These are phyloP conservation scores for Pichia cephalocereana DNA, from an alignment of 805 yeast genomes.

Conservation along the genomic window DNA sequence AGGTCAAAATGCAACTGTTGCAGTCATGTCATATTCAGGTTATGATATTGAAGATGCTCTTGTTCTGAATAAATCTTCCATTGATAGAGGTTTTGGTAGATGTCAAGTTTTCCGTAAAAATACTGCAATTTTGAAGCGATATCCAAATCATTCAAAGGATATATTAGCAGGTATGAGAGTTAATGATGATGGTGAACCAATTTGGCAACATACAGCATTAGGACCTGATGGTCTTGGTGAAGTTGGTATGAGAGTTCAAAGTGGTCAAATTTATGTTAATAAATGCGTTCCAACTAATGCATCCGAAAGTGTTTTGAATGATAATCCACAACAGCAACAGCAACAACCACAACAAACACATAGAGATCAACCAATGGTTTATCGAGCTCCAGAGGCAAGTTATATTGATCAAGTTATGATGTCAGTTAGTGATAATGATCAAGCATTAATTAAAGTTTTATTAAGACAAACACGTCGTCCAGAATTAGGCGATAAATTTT, in stretches of 20 bases:
- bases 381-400: constrained; percentile 92
- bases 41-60: constrained; percentile 99
- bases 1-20: constrained; percentile 97
- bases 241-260: constrained; percentile 82
- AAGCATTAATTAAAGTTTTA: constrained; percentile 85
- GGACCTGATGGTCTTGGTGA: constrained; percentile 97
- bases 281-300: constrained; percentile 88
- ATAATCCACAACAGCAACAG: constrained; percentile 19
- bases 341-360: constrained; percentile 37
- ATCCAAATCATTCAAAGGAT: constrained; percentile 91
- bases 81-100: constrained; percentile 96
- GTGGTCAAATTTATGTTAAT: constrained; percentile 91
- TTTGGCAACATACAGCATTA: constrained; percentile 75
- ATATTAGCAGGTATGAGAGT: constrained; percentile 86
- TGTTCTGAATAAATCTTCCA: constrained; percentile 84
- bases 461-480: constrained; percentile 95
- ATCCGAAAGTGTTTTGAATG: constrained; percentile 50
- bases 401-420: constrained; percentile 97
- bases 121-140: constrained; percentile 80
- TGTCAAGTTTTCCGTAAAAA: constrained; percentile 93
- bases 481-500: constrained; percentile 94
- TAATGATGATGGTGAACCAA: constrained; percentile 70
- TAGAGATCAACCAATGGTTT: constrained; percentile 84
- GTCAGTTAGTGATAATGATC: constrained; percentile 92
- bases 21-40: constrained; percentile 98